These are phyloP conservation scores for Trapa bicornis DNA, from an alignment of 345 rosid species.

Conservation along the genomic window DNA sequence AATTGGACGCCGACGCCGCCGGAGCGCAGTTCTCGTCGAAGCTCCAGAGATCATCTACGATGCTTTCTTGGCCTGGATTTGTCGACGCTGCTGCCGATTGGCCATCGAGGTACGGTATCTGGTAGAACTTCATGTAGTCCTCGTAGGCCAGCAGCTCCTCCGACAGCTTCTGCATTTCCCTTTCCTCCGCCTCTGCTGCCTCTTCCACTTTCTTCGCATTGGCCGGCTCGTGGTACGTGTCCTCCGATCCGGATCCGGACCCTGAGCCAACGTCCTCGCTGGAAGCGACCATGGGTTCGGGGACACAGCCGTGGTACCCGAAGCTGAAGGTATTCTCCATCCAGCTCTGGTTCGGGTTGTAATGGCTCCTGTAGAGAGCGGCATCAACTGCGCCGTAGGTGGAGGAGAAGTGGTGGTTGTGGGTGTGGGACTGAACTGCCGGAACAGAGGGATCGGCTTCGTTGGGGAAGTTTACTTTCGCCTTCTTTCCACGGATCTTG, in stretches of 20 bases:
- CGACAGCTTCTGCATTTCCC: constrained; percentile 38
- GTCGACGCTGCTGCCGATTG: constrained; percentile 23
- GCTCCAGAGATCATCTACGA: constrained; percentile 50
- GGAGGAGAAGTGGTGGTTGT: background rate
- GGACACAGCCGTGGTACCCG: background rate
- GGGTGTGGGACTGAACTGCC: background rate
- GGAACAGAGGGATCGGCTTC: constrained; percentile 16
- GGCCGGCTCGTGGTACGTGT: background rate
- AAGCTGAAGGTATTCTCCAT: constrained; percentile 6
- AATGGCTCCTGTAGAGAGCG: background rate
- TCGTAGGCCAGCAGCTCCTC: constrained; percentile 72
- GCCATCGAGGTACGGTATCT: constrained; percentile 59
- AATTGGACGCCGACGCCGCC: background rate
- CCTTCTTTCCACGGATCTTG: constrained; percentile 70
- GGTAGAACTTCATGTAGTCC: constrained; percentile 60
- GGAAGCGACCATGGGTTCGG: too few species aligned
- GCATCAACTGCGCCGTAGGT: background rate
- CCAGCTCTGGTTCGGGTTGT: too few species aligned
- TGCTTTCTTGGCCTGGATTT: constrained; percentile 27
- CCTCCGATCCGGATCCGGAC: constrained; percentile 9
- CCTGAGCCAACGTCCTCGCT: constrained; percentile 14
- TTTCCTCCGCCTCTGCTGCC: constrained; percentile 18
- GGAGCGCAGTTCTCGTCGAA: constrained; percentile 28
- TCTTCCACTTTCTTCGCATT: constrained; percentile 1
- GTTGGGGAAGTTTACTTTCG: constrained; percentile 80